Evolutionary conservation across 345 rosid species (phyloP).

Genomic region (Pistacia integerrima): DNA sequence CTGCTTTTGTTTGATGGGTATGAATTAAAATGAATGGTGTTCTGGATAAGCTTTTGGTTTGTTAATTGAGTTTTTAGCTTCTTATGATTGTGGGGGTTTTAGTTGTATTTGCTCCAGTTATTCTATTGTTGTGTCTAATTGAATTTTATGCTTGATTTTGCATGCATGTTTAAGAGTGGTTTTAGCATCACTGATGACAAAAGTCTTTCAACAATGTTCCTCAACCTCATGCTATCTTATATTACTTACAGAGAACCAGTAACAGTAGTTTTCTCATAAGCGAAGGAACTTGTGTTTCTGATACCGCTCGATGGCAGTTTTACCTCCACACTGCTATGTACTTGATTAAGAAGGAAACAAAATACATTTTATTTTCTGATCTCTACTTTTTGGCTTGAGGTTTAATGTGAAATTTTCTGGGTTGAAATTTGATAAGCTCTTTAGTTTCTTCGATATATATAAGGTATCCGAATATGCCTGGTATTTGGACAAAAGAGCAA

Average conservation of each 20-base stretch:
- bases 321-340: background rate
- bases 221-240: slow-evolving; percentile 69
- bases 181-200: slow-evolving; percentile 61
- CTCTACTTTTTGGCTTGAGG: background rate
- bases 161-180: slow-evolving; percentile 43
- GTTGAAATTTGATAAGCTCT: background rate
- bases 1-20: too few species aligned
- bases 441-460: background rate
- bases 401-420: too few species aligned
- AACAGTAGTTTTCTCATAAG: slow-evolving; percentile 62
- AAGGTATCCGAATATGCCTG: slow-evolving; percentile 55
- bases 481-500: slow-evolving; percentile 23
- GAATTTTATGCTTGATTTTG: too few species aligned
- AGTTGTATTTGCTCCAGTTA: too few species aligned
- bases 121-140: too few species aligned
- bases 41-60: background rate
- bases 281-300: slow-evolving; percentile 71
- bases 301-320: slow-evolving; percentile 55
- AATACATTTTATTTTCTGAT: background rate
- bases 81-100: background rate
- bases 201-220: slow-evolving; percentile 64
- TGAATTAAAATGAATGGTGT: too few species aligned
- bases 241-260: slow-evolving; percentile 67
- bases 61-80: too few species aligned
- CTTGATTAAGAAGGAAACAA: background rate